A percentile compares a stretch with the other conserved stretches of the same genome.
Evolutionary conservation across 768 basidiomycete species (phyloP).

Genomic region (Podaxis pistillaris): DNA sequence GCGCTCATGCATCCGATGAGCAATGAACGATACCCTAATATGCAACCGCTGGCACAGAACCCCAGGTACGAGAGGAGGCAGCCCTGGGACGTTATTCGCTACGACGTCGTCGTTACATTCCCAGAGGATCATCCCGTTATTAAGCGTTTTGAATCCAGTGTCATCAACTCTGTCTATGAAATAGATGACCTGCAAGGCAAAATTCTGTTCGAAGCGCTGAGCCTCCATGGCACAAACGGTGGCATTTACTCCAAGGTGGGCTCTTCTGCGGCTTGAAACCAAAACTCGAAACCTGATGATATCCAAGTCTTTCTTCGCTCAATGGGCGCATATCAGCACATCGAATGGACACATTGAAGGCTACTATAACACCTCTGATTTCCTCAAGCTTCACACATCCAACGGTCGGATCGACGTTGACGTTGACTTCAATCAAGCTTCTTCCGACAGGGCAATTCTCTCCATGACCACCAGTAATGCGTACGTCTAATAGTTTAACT

Average conservation of each 20-base stretch:
- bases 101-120: conserved; percentile 6
- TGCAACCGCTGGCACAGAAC: neutral
- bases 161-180: neutral
- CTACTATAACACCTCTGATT: conserved; percentile 5
- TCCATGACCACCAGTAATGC: conserved; percentile 5
- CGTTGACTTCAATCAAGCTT: conserved; percentile 8
- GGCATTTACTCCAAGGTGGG: conserved; percentile 1
- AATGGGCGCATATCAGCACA: conserved; percentile 4
- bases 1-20: neutral
- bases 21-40: neutral
- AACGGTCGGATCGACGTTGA: conserved; percentile 5
- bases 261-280: no score
- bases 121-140: conserved; percentile 9
- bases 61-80: neutral
- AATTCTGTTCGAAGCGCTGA: conserved; percentile 1
- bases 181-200: conserved; percentile 7
- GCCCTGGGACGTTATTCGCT: neutral
- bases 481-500: neutral
- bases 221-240: conserved; percentile 7
- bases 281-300: neutral
- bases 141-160: conserved; percentile 4
- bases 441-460: neutral
- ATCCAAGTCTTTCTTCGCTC: conserved; percentile 3
- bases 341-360: conserved; percentile 6
- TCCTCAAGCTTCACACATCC: neutral